A percentile compares a stretch with the other conserved stretches of the same genome.
These are phyloP conservation scores for Hymenoscyphus fructigenus DNA, from an alignment of 2,329 filamentous ascomycete genomes.

Conservation along the genomic window DNA sequence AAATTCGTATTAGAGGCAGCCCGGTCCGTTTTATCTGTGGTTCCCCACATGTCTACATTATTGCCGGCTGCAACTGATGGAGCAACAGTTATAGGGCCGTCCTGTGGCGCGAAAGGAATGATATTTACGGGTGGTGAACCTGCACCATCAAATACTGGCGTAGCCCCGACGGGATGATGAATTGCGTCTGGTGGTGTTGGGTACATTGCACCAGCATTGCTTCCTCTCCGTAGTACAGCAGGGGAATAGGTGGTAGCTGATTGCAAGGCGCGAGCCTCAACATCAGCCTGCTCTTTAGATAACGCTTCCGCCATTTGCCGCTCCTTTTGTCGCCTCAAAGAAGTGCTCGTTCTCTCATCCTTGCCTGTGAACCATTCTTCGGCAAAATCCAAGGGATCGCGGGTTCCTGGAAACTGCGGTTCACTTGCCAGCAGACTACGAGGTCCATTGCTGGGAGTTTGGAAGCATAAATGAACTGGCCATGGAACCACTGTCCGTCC, in stretches of 20 bases:
- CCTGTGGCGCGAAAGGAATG: conserved; percentile 38
- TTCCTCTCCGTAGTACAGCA: conserved; percentile 49
- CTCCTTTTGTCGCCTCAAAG: conserved; percentile 51
- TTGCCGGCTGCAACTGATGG: conserved; percentile 19
- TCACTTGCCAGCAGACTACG: conserved; percentile 15
- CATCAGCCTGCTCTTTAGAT: conserved; percentile 44
- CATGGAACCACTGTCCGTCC: conserved; percentile 35
- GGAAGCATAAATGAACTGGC: conserved; percentile 37
- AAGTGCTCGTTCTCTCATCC: conserved; percentile 44
- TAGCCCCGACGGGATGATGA: conserved; percentile 52
- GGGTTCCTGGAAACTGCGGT: conserved; percentile 8
- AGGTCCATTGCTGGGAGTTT: conserved; percentile 19
- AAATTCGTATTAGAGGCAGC: conserved; percentile 26
- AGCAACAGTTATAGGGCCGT: conserved; percentile 35
- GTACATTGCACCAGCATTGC: conserved; percentile 59
- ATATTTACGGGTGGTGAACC: conserved; percentile 55
- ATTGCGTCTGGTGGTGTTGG: conserved; percentile 70
- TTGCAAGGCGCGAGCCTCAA: conserved; percentile 43
- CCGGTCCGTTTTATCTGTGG: conserved; percentile 29
- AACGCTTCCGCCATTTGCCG: conserved; percentile 41
- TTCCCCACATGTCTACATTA: conserved; percentile 32
- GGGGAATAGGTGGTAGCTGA: conserved; percentile 52
- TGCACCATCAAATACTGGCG: conserved; percentile 56
- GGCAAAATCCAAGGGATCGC: conserved; percentile 39
- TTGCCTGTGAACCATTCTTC: conserved; percentile 38